Base-by-base conservation (phyloP, 225 moss, liverwort and hornwort genomes). In the Bryum argenteum region DNA sequence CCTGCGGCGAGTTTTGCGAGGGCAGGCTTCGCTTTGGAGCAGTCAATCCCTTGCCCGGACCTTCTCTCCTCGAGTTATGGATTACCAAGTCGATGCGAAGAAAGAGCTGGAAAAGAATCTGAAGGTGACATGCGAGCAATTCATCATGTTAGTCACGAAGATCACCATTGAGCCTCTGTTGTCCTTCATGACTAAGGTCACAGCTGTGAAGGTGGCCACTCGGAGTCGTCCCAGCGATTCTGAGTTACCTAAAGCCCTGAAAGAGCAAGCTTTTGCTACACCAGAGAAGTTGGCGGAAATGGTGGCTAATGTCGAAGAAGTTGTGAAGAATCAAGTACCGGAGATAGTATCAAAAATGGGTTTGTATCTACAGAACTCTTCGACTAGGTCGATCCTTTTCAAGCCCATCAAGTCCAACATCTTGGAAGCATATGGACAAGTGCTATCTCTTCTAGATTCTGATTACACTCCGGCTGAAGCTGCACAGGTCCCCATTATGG, bases 141-240 rank as follows among this genome's bases (percentile, higher is more conserved):
- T 94, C 58, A 97, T 97, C 74, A 93, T 97, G 96, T 89, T 87
- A 62, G 91, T 97, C 44, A 97, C 96, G 14, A 97, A 93, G 67
- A 68, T 94, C 40, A 89, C 96, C 24, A 93, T 97, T 14, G 96
- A 97, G 83, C 93, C 96, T 21, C 83, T 97, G 66, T 91, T 97
- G 22, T 97, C 96, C 11, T 97, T 97, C 78, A 97, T 97, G 80
- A 97, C 96, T 42, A 97, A 97, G 89, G 96, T 96, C 3, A 96
- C 93, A 70, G 90, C 96, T 55, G 81, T 89, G 10, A 93, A 78
- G 68, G 85, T 76, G 14, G 84, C 94, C 44, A 74, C 65, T 6
- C 89, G 88, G 65, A 82, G 73, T 72, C 88, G 91, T 55, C 68
- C 77, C 16, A 53, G 74, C 42, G 89, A 80, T 70, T 73, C 87